Conservation (phyloP, 1,139 yeast genomes). For the Hemisphaericaspora xylofermentans region DNA sequence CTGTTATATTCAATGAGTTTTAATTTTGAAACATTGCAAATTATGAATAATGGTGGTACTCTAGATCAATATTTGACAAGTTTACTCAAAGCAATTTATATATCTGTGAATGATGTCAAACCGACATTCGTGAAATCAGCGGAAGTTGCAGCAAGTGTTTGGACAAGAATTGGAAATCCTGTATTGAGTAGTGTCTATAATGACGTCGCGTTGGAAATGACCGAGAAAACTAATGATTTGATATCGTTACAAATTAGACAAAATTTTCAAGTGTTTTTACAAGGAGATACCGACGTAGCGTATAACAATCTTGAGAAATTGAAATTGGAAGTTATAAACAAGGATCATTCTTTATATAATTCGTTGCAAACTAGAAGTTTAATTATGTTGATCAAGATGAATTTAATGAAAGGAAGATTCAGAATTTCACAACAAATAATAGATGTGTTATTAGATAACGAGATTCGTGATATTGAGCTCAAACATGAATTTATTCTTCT, state of each 20-base stretch:
- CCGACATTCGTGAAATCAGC: conserved; percentile 45
- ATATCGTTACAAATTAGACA: conserved; percentile 39
- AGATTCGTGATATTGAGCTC: conserved; percentile 33
- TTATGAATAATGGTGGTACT: conserved; percentile 51
- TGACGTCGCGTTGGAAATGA: conserved; percentile 40
- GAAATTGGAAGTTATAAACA: conserved; percentile 18
- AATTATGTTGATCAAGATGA: conserved; percentile 35
- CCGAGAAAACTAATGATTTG: conserved; percentile 38
- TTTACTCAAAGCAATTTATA: conserved; percentile 51
- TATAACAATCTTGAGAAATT: conserved; percentile 29
- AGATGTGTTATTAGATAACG: conserved; percentile 21
- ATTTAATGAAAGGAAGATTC: conserved; percentile 38
- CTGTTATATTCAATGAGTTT: conserved; percentile 57
- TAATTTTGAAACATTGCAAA: conserved; percentile 57
- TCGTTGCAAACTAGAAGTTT: conserved; percentile 38
- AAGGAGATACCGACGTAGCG: conserved; percentile 42
- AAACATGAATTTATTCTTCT: conserved; percentile 28
- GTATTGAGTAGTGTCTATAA: conserved; percentile 46
- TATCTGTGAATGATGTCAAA: conserved; percentile 45
- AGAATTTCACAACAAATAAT: conserved; percentile 27
- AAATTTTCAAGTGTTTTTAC: conserved; percentile 31
- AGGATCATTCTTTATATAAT: conserved; percentile 35
- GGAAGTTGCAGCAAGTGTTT: conserved; percentile 46
- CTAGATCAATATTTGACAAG: conserved; percentile 50
- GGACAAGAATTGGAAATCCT: conserved; percentile 53